Evolutionary conservation across 2,329 filamentous ascomycete genomes (phyloP).

Genomic region (Cladosporium cucumerinum): DNA sequence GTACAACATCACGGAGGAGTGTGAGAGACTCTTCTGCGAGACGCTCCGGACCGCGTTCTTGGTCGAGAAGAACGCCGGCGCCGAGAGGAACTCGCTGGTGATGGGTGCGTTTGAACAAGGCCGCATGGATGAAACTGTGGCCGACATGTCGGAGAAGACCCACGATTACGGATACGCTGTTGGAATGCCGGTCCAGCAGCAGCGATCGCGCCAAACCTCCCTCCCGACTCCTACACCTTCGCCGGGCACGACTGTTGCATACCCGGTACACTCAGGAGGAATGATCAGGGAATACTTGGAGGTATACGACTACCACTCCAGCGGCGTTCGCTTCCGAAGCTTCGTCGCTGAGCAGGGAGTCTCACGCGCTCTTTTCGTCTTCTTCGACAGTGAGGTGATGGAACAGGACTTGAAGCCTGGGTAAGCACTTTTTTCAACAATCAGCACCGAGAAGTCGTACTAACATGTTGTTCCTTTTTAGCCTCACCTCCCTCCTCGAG

Average conservation of each 20-base stretch:
- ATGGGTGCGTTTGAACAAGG: constrained; percentile 62
- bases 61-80: constrained; percentile 78
- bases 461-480: constrained; percentile 38
- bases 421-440: constrained; percentile 42
- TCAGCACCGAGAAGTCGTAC: constrained; percentile 20
- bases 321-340: constrained; percentile 79
- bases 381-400: constrained; percentile 73
- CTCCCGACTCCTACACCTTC: constrained; percentile 38
- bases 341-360: constrained; percentile 71
- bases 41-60: constrained; percentile 89
- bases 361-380: constrained; percentile 77
- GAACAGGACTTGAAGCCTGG: constrained; percentile 76
- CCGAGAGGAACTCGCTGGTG: constrained; percentile 74
- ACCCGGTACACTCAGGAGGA: constrained; percentile 14
- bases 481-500: constrained; percentile 86
- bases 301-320: constrained; percentile 78
- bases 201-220: constrained; percentile 21
- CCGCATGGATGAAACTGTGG: constrained; percentile 22
- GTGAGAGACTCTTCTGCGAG: constrained; percentile 99
- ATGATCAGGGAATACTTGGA: constrained; percentile 65
- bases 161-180: neutral
- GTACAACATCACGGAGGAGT: constrained; percentile 97
- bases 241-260: constrained; percentile 26
- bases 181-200: constrained; percentile 3
- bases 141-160: constrained; percentile 6